Base-by-base conservation (phyloP, 768 basidiomycete species). In the Xerocomus potaroensis region DNA sequence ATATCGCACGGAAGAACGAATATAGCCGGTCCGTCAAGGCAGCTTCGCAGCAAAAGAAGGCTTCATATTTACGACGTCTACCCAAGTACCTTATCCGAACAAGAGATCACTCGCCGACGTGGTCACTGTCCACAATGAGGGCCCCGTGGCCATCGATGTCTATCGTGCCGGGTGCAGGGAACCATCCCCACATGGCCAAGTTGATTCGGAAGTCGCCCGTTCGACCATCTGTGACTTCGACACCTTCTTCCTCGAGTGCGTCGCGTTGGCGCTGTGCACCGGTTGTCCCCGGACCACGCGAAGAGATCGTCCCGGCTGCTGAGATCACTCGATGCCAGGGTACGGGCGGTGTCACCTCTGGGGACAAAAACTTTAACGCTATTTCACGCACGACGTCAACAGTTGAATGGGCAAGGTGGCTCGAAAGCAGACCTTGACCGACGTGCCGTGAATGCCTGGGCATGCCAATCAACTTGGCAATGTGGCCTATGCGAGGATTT, bases 261-360 rank as follows among this genome's bases (percentile, higher is more conserved):
- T 84, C 81, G 15, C 80, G 71, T 60, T 96, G 92, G 1, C 80
- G 70, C 36, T 76, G 77, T 0, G 91, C 91, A 2, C 90, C 91
- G 32, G 77, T 70, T 3, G 92, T 92, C 3, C 83, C 86, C 4
- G 91, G 89, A 0, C 87, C 91, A 35, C 92, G 76, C 7, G 89
- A 91, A 2, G 90, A 90, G 53, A 89, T 86, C 1, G 72, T 67
- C 1, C 90, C 89, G 0, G 81, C 74, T 0, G 87, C 73, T 3
- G 79, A 75, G 12, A 91, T 71, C 4, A 91, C 87, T 24, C 89
- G 79, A 50, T 91, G 76, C 89, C 89, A 92, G 0, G 89, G 90
- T 1, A 91, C 78, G 7, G 84, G 81, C 0, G 84, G 83, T 21
- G 72, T 71, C 2, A 74, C 71, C 18, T 75, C 72, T 0, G 79